These are phyloP conservation scores for Cocos nucifera DNA, from an alignment of 176 grass and related monocot species.

Conservation along the genomic window DNA sequence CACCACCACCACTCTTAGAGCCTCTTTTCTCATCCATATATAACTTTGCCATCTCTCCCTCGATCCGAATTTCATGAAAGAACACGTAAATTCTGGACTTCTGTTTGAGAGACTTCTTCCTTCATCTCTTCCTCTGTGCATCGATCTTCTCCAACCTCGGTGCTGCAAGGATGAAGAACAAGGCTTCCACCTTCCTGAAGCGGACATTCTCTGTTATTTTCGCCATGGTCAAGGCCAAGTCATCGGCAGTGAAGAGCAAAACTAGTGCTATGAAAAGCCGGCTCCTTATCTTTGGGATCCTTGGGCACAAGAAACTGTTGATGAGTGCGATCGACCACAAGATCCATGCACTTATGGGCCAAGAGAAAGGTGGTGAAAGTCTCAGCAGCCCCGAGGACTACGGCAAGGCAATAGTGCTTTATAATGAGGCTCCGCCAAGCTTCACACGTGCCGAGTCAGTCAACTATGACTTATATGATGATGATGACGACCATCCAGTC, in stretches of 20 bases:
- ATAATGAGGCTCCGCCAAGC: background rate
- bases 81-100: no score
- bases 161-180: background rate
- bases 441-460: background rate
- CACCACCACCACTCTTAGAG: no score
- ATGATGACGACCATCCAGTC: background rate
- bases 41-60: no score
- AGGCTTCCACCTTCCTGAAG: background rate
- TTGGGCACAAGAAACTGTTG: background rate
- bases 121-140: no score
- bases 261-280: background rate
- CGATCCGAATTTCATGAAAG: no score
- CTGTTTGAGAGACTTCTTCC: no score
- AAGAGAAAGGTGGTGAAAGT: background rate
- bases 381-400: background rate
- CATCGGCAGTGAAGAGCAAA: background rate
- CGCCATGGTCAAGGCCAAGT: background rate
- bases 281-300: background rate
- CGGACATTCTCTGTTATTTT: background rate
- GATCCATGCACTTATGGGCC: background rate
- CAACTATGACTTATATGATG: background rate
- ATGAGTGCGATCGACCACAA: background rate
- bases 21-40: no score
- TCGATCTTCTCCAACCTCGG: no score
- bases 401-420: background rate